Percentiles rank a stretch among this genome's conserved stretches.
phyloP scores from a whole-genome alignment of 208 protist genomes.

The Trypanosoma grayi region DNA sequence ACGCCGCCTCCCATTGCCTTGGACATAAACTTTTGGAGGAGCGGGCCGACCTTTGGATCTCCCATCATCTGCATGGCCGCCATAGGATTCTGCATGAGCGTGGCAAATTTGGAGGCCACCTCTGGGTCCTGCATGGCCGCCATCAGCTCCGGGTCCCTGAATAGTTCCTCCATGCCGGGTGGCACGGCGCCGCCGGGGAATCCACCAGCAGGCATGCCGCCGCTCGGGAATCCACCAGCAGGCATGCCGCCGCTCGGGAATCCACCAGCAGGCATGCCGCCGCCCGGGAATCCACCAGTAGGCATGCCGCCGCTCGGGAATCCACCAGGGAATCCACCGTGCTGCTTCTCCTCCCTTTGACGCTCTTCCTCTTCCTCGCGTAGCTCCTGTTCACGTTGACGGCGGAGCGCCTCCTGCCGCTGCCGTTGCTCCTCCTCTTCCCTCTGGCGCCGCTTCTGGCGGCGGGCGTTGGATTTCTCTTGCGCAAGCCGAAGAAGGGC shows the following conservation, averaged over 20 bases:
- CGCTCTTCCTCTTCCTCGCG: constrained; percentile 30
- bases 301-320: constrained; percentile 4
- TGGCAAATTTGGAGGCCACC: constrained; percentile 50
- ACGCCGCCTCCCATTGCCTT: constrained; percentile 57
- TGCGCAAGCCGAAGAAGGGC: constrained; percentile 52
- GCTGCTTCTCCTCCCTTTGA: constrained; percentile 11
- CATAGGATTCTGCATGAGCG: constrained; percentile 70
- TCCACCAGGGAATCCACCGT: background rate
- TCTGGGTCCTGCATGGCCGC: constrained; percentile 76
- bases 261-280: constrained; percentile 35
- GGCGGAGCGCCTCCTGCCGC: constrained; percentile 38
- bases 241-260: too few species aligned
- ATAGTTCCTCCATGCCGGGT: constrained; percentile 25
- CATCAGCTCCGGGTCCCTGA: constrained; percentile 61
- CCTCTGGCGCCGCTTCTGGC: constrained; percentile 31
- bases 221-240: constrained; percentile 23
- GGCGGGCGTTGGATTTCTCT: constrained; percentile 32
- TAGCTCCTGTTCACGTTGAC: constrained; percentile 44
- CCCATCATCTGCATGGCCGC: constrained; percentile 59
- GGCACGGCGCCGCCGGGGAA: constrained; percentile 56
- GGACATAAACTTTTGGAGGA: constrained; percentile 76
- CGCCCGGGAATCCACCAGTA: constrained; percentile 25
- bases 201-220: constrained; percentile 41
- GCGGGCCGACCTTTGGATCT: constrained; percentile 71
- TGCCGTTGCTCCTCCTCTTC: constrained; percentile 27